Evolutionary conservation across 1,284 basidiomycete genomes (phyloP).

Genomic region (Rhodotorula sp.): DNA sequence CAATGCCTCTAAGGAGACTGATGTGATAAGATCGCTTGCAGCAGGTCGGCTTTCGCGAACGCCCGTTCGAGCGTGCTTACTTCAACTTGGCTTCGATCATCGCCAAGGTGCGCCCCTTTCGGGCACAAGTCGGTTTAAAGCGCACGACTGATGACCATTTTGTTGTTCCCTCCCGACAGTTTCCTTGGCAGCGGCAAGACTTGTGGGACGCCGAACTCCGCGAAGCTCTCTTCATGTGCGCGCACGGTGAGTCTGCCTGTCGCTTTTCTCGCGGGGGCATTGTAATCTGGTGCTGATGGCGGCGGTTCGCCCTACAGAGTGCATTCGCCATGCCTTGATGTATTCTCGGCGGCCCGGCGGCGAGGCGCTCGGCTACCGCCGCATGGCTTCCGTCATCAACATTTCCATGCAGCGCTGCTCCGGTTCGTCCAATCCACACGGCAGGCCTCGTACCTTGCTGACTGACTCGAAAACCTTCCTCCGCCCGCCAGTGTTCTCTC

Average conservation of each 20-base stretch:
- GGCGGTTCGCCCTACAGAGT: too few relatives aligned
- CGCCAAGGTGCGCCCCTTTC: conserved; percentile 16
- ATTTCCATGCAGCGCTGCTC: too few relatives aligned
- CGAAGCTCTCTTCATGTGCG: conserved; percentile 15
- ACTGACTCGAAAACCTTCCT: too few relatives aligned
- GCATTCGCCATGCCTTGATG: too few relatives aligned
- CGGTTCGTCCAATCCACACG: too few relatives aligned
- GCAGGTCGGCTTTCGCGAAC: conserved; percentile 11
- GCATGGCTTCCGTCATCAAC: too few relatives aligned
- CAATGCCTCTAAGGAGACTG: neutral
- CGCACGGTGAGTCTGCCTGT: neutral
- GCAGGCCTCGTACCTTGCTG: too few relatives aligned
- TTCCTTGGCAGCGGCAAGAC: conserved; percentile 18
- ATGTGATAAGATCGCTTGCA: neutral
- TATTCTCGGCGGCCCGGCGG: too few relatives aligned
- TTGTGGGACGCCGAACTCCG: conserved; percentile 14
- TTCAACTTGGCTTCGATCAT: conserved; percentile 23
- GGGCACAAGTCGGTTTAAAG: neutral
- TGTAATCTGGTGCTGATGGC: neutral
- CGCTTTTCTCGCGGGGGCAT: neutral
- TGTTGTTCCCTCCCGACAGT: conserved; percentile 9
- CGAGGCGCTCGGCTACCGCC: too few relatives aligned
- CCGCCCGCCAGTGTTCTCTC: neutral
- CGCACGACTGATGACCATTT: neutral
- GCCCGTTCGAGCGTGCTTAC: conserved; percentile 23